Percentiles rank a stretch among this genome's conserved stretches.
These are phyloP conservation scores for Ciborinia camelliae DNA, from an alignment of 2,329 filamentous ascomycete genomes.

Conservation along the genomic window DNA sequence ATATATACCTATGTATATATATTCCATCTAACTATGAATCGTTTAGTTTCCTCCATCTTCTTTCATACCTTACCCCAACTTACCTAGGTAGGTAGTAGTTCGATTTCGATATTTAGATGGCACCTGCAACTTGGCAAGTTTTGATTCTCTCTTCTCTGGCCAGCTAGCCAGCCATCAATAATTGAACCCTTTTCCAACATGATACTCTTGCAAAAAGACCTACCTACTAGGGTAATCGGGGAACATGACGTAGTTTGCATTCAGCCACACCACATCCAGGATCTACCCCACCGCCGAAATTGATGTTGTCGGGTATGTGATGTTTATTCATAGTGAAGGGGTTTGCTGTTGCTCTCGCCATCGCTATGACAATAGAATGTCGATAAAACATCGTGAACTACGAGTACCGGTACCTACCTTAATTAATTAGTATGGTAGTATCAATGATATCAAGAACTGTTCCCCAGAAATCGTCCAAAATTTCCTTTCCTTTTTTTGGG, in stretches of 20 bases:
- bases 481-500: not conserved
- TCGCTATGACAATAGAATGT: too few relatives aligned
- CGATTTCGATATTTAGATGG: not conserved
- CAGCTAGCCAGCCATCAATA: not conserved
- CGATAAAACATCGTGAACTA: not conserved
- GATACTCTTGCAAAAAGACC: not conserved
- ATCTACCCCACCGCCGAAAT: too few relatives aligned
- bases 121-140: too few relatives aligned
- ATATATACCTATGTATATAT: too few relatives aligned
- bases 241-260: constrained; percentile 12
- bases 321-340: not conserved
- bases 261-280: constrained; percentile 1
- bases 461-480: not conserved
- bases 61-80: too few relatives aligned
- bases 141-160: not conserved
- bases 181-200: not conserved
- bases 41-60: not conserved
- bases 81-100: too few relatives aligned
- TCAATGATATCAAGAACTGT: not conserved
- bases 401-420: too few relatives aligned
- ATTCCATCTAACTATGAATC: constrained; percentile 9
- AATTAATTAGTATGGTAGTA: too few relatives aligned
- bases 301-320: too few relatives aligned
- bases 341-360: not conserved
- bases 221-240: too few relatives aligned